Percentiles rank a stretch among this genome's conserved stretches.
Conservation (phyloP, 768 basidiomycete species). For the Phaeolepiota aurea region DNA sequence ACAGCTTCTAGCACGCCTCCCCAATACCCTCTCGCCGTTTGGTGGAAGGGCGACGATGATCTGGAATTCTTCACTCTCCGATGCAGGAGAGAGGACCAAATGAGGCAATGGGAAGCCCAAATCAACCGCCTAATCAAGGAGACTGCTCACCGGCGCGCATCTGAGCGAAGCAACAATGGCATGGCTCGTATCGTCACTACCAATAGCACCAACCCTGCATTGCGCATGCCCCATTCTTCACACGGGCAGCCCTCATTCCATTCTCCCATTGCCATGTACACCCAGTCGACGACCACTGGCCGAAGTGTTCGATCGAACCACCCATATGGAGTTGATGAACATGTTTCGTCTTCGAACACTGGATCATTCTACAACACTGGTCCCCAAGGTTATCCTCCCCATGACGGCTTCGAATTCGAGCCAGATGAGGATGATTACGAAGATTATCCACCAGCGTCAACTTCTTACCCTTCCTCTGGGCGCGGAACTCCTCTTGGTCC, state of each 20-base stretch:
- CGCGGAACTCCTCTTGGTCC: constrained; percentile 66
- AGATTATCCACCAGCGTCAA: constrained; percentile 52
- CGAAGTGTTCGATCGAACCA: constrained; percentile 4
- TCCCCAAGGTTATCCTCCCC: constrained; percentile 48
- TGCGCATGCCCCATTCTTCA: constrained; percentile 11
- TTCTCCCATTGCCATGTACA: constrained; percentile 21
- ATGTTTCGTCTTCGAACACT: constrained; percentile 16
- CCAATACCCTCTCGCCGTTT: constrained; percentile 78
- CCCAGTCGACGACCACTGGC: constrained; percentile 5
- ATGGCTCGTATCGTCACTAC: constrained; percentile 40
- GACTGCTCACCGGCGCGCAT: constrained; percentile 59
- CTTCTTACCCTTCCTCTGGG: constrained; percentile 41
- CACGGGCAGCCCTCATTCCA: too few relatives aligned
- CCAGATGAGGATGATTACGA: constrained; percentile 69
- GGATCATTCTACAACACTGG: constrained; percentile 26
- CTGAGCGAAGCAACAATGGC: constrained; percentile 39
- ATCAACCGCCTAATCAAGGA: constrained; percentile 84
- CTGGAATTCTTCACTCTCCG: constrained; percentile 92
- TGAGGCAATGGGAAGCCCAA: constrained; percentile 85
- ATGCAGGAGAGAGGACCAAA: constrained; percentile 87
- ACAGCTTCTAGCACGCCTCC: constrained; percentile 42
- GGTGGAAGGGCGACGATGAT: constrained; percentile 93
- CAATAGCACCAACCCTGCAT: constrained; percentile 39
- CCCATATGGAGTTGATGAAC: constrained; percentile 6
- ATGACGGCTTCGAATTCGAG: constrained; percentile 69